Conservation (phyloP, 2,329 filamentous ascomycete genomes). For the Penicillium sp. region DNA sequence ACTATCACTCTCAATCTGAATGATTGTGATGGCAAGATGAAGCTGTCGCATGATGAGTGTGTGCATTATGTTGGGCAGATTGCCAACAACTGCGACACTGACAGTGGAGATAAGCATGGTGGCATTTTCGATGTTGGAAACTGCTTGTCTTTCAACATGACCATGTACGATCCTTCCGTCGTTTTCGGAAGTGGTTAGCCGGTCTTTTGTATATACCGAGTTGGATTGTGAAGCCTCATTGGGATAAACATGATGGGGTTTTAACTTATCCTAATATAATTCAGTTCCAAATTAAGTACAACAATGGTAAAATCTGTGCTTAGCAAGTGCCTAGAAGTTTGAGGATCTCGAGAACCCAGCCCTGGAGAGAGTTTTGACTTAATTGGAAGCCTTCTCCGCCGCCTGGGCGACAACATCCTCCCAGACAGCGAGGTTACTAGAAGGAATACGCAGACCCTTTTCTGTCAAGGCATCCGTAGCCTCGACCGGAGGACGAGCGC, state of each 20-base stretch:
- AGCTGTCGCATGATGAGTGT: background rate
- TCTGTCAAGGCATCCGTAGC: constrained; percentile 3
- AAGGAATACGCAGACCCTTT: constrained; percentile 32
- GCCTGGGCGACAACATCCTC: constrained; percentile 40
- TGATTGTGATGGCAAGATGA: background rate
- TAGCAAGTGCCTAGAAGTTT: too few relatives aligned
- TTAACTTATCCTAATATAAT: too few relatives aligned
- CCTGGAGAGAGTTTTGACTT: background rate
- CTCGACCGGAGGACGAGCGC: constrained; percentile 7
- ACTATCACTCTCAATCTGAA: background rate
- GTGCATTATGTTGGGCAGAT: background rate
- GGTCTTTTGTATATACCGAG: background rate
- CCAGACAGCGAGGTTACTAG: constrained; percentile 33
- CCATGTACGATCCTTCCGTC: background rate
- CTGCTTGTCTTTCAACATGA: background rate
- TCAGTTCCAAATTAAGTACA: too few relatives aligned
- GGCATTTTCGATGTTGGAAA: background rate
- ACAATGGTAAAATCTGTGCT: too few relatives aligned
- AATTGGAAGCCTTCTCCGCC: constrained; percentile 1
- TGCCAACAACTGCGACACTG: background rate
- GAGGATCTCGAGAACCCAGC: too few relatives aligned
- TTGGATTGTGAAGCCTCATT: background rate
- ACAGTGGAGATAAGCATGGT: background rate
- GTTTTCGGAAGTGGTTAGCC: background rate
- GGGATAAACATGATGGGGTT: too few relatives aligned